These are phyloP conservation scores for Peronosclerospora sorghi DNA, from an alignment of 352 stramenopile genomes.

Conservation along the genomic window DNA sequence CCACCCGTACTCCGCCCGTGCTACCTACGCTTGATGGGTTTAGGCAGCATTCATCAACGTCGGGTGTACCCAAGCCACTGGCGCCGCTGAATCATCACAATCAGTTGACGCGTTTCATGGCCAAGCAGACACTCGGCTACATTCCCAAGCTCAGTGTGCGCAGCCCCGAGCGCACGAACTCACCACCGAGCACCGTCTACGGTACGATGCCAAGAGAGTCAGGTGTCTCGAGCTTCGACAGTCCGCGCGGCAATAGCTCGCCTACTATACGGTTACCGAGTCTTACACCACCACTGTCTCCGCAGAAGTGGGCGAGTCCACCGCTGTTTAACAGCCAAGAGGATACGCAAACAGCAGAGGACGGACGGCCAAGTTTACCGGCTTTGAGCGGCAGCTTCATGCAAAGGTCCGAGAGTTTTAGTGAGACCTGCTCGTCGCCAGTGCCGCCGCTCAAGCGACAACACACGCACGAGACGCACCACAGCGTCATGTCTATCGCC, in stretches of 20 bases:
- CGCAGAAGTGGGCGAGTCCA: constrained; percentile 25
- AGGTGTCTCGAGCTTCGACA: constrained; percentile 17
- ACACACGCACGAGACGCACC: constrained; percentile 14
- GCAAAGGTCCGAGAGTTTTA: constrained; percentile 21
- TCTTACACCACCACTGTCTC: constrained; percentile 37
- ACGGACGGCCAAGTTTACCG: constrained; percentile 12
- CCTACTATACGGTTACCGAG: constrained; percentile 40
- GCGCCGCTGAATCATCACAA: constrained; percentile 36
- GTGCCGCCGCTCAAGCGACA: constrained; percentile 30
- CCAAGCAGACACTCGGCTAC: constrained; percentile 50
- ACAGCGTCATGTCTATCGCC: constrained; percentile 24
- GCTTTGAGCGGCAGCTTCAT: constrained; percentile 12
- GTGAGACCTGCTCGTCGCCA: constrained; percentile 21
- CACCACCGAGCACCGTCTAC: constrained; percentile 10
- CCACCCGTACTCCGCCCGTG: background rate
- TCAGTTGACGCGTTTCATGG: constrained; percentile 47
- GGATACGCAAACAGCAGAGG: constrained; percentile 2
- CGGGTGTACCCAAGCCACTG: constrained; percentile 3
- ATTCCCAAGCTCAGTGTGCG: constrained; percentile 34
- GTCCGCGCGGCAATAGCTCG: constrained; percentile 13
- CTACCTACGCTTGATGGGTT: constrained; percentile 6
- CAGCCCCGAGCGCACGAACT: constrained; percentile 16
- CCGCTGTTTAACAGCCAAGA: constrained; percentile 13
- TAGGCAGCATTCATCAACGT: constrained; percentile 1
- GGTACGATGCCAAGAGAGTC: background rate